These are phyloP conservation scores for Lachnellula occidentalis DNA, from an alignment of 2,329 filamentous ascomycete genomes.

Conservation along the genomic window DNA sequence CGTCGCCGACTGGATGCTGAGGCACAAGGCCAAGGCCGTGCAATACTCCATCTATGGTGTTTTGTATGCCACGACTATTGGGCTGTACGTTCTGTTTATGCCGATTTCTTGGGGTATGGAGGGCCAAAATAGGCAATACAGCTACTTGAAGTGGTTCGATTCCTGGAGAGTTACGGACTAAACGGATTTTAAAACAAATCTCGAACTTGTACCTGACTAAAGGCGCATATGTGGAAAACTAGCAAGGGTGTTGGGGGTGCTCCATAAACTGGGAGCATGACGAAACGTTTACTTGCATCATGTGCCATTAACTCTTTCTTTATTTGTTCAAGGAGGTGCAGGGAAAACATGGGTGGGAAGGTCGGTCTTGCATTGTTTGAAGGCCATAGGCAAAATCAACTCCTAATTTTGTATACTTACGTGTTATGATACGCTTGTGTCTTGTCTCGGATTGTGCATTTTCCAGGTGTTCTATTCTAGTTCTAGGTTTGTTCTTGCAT, in stretches of 20 bases:
- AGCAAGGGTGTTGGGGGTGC: not conserved
- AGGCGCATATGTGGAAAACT: not conserved
- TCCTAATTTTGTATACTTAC: slow-evolving; percentile 17
- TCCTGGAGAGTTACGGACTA: slow-evolving; percentile 55
- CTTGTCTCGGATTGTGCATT: too few species aligned
- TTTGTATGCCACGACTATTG: slow-evolving; percentile 69
- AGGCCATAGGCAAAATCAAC: slow-evolving; percentile 18
- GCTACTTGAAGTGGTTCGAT: slow-evolving; percentile 89
- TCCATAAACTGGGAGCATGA: not conserved
- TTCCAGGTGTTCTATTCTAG: too few species aligned
- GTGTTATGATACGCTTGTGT: too few species aligned
- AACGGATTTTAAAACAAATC: not conserved
- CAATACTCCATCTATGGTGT: slow-evolving; percentile 66
- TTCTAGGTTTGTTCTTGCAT: too few species aligned
- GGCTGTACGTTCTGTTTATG: slow-evolving; percentile 84
- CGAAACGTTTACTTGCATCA: slow-evolving; percentile 7
- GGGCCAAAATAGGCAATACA: slow-evolving; percentile 76
- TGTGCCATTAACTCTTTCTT: slow-evolving; percentile 10
- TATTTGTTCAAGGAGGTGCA: slow-evolving; percentile 13
- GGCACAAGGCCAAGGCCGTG: slow-evolving; percentile 56
- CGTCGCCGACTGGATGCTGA: slow-evolving; percentile 76
- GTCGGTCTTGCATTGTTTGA: not conserved
- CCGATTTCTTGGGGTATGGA: slow-evolving; percentile 96
- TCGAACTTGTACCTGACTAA: not conserved
- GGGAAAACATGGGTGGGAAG: slow-evolving; percentile 2